phyloP scores from a whole-genome alignment of 2,329 filamentous ascomycete genomes.

The Diaporthe aspalathi region DNA sequence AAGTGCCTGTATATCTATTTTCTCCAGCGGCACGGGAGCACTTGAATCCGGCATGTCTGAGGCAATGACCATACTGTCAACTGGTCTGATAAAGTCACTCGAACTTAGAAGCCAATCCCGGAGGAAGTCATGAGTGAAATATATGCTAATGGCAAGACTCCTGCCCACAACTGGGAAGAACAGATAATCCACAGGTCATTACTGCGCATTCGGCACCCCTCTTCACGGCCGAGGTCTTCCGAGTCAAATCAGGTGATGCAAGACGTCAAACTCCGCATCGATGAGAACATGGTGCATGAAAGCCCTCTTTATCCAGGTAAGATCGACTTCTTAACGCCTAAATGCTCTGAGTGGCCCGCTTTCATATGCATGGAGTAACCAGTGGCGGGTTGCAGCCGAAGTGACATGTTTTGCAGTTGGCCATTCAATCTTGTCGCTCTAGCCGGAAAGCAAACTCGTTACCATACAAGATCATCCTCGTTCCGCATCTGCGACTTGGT shows the following conservation, averaged over 20 bases:
- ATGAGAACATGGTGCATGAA: constrained; percentile 11
- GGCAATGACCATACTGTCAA: constrained; percentile 1
- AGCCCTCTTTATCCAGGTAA: background rate
- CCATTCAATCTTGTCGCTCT: no score
- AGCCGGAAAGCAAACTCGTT: no score
- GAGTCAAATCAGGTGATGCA: constrained; percentile 1
- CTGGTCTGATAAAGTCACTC: background rate
- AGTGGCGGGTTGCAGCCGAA: background rate
- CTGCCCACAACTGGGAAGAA: no score
- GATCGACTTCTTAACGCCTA: background rate
- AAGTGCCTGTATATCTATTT: constrained; percentile 16
- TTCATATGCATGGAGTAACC: background rate
- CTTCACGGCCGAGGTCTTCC: background rate
- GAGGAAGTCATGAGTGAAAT: no score
- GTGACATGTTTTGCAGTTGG: background rate
- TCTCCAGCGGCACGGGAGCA: background rate
- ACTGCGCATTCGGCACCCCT: background rate
- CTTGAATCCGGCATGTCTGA: background rate
- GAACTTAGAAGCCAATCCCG: background rate
- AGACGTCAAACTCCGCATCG: constrained; percentile 14
- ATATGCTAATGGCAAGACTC: no score
- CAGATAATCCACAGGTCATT: no score
- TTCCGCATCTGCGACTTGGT: no score
- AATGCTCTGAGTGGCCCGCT: background rate
- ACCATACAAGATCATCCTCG: no score